Base-by-base conservation (phyloP, 73 alveolate genomes). In the Paramecium biaurelia region DNA sequence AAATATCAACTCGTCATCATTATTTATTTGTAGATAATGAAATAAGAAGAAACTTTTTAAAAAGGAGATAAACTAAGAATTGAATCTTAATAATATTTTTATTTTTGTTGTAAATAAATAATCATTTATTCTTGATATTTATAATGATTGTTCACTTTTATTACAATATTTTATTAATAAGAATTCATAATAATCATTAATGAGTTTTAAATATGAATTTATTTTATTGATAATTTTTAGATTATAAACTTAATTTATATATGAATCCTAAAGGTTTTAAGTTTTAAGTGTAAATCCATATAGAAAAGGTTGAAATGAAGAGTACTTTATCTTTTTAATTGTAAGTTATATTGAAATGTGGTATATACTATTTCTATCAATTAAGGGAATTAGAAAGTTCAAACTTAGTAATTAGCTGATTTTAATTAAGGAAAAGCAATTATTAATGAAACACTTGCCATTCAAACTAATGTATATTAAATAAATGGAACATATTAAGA, bases 231-330 rank as follows among this genome's bases (percentile, higher is more conserved):
- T 53, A 53, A 53, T n/a, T n/a, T 53, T 53, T 53, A 53, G 30
- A 53, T 53, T 53, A 53, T 53, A 53, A 53, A 53, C 18, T 53
- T 53, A 53, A 53, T 15, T n/a, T 53, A n/a, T 53, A 53, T 10
- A 72, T 72, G 86, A 72, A 35, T 72, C 86, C 86, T 14, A 72
- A 72, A 20, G 86, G 59, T 18, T 72, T 12, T 72, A 72, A 72
- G 45, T 72, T 4, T 10, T 42, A 72, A 72, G 35, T 72, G 18
- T 26, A 72, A 72, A 35, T 72, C 30, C 58, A 72, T 72, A 72
- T 72, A 4, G 86, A 72, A 32, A 72, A 34, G 20, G 9, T 72
- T 12, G 38, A 72, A 30, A 35, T 72, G 32, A 38, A 32, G 38
- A 42, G 38, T 20, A 35, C 2, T 32, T 72, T 72, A 20, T 37